A percentile compares a stretch with the other conserved stretches of the same genome.
These are phyloP conservation scores for Alternaria sp. DNA, from an alignment of 2,329 filamentous ascomycete species.

Conservation along the genomic window DNA sequence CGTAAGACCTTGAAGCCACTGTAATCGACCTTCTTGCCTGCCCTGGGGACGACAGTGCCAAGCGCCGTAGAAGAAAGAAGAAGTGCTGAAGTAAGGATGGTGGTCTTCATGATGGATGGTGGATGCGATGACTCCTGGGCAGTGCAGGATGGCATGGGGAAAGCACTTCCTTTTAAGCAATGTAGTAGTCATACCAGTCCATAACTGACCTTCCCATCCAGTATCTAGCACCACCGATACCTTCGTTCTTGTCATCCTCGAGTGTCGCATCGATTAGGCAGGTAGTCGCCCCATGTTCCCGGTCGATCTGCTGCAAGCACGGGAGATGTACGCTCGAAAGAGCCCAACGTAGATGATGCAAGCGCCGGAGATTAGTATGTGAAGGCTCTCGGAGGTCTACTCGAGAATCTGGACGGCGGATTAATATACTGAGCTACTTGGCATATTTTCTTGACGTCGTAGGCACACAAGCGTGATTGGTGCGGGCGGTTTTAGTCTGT, in stretches of 20 bases:
- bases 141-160: slow-evolving; percentile 9
- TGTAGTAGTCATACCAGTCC: not conserved
- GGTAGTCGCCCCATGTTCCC: slow-evolving; percentile 23
- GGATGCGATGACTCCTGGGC: slow-evolving; percentile 2
- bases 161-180: slow-evolving; percentile 25
- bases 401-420: slow-evolving; percentile 29
- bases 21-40: slow-evolving; percentile 46
- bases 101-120: slow-evolving; percentile 39
- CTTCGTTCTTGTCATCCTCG: slow-evolving; percentile 13
- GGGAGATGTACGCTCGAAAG: slow-evolving; percentile 32
- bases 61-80: slow-evolving; percentile 33
- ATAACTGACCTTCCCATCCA: slow-evolving; percentile 32
- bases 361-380: slow-evolving; percentile 29
- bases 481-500: slow-evolving; percentile 15
- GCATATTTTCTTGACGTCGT: slow-evolving; percentile 17
- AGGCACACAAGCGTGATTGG: slow-evolving; percentile 25
- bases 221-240: slow-evolving; percentile 16
- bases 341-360: slow-evolving; percentile 19
- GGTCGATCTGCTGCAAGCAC: slow-evolving; percentile 25
- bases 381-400: slow-evolving; percentile 11
- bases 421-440: slow-evolving; percentile 42
- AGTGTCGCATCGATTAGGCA: slow-evolving; percentile 31
- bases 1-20: slow-evolving; percentile 49
- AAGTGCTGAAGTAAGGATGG: slow-evolving; percentile 36
- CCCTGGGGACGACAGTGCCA: slow-evolving; percentile 36